Base-by-base conservation (phyloP, 257 asterid species). In the Solanum sejunctum region DNA sequence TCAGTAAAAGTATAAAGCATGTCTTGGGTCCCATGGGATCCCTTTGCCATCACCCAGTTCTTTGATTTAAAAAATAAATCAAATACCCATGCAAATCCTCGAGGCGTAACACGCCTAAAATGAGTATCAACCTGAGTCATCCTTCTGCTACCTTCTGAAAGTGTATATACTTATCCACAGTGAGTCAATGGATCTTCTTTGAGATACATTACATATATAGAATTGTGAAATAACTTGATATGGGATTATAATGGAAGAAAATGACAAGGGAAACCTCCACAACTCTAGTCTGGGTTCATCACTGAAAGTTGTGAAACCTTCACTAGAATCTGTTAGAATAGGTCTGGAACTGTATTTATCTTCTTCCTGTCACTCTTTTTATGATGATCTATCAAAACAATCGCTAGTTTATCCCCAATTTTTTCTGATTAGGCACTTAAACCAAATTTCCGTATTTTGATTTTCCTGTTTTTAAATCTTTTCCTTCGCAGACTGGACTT, bases 401-500 rank as follows among this genome's bases (percentile, higher is more conserved):
- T 75, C 60, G 13, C 81, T 1, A 45, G 57, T 20, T 45, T 73
- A 45, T 45, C 81, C 58, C 57, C 57, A 47, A 0, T 45, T 75
- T 8, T 73, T 72, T 47, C 17, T 51, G 36, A 16, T 8, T 23
- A 23, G 61, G 45, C 51, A 21, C 60, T 51, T 49, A 0, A 49
- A 39, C 77, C 61, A 49, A 51, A 51, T 75, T 77, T 45, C 63
- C 51, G 63, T 84, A 66, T 36, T 56, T 47, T 54, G 61, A 20
- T 67, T 56, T 57, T 41, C 45, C 45, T 78, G 64, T 73, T 36
- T 57, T 61, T 83, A 66, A 67, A 80, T 80, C 71, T 85, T 15
- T 80, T 41, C 21, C 88, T 39, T 88, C 89, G 81, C 93, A 97
- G 99, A 97, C 98, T 56, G 97, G 98, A 83, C 92, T 94, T 87